Percentiles rank a stretch among this genome's conserved stretches.
phyloP scores from a whole-genome alignment of 164 flowering plant genomes.

The Sedum album region DNA sequence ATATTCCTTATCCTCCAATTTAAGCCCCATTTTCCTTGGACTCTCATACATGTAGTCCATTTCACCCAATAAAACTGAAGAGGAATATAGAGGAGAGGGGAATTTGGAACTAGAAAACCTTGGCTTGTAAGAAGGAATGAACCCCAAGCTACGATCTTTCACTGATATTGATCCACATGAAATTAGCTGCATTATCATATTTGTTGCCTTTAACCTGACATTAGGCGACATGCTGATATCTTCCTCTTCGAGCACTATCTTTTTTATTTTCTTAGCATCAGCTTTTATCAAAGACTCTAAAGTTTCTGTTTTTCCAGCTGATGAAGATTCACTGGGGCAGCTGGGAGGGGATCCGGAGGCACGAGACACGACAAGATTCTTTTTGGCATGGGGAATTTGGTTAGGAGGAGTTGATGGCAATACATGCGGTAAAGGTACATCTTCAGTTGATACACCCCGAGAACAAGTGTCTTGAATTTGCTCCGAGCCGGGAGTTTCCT shows the following conservation, averaged over 20 bases:
- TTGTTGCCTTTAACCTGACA: conserved; percentile 62
- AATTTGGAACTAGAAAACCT: conserved; percentile 55
- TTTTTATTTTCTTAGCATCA: conserved; percentile 61
- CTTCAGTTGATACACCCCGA: conserved; percentile 85
- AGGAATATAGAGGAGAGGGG: conserved; percentile 64
- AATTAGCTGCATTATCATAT: conserved; percentile 77
- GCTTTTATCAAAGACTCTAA: conserved; percentile 85
- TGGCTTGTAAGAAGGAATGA: conserved; percentile 68
- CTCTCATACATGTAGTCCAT: conserved; percentile 60
- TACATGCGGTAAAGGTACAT: conserved; percentile 35
- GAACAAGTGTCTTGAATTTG: conserved; percentile 53
- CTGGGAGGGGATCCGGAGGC: conserved; percentile 53
- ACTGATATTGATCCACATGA: conserved; percentile 93
- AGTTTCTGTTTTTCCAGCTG: conserved; percentile 71
- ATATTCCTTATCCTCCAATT: conserved; percentile 80
- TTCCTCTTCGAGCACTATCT: conserved; percentile 72
- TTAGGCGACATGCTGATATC: conserved; percentile 33
- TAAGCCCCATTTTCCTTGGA: conserved; percentile 56
- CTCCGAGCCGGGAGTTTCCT: conserved; percentile 29
- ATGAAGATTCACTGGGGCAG: conserved; percentile 63
- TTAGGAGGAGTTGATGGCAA: conserved; percentile 18
- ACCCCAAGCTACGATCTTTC: conserved; percentile 79
- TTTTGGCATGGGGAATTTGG: conserved; percentile 24
- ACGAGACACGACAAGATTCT: conserved; percentile 29
- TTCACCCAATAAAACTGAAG: conserved; percentile 63